phyloP scores from a whole-genome alignment of 371 early-diverging fungal genomes.

The Mortierella sp. region DNA sequence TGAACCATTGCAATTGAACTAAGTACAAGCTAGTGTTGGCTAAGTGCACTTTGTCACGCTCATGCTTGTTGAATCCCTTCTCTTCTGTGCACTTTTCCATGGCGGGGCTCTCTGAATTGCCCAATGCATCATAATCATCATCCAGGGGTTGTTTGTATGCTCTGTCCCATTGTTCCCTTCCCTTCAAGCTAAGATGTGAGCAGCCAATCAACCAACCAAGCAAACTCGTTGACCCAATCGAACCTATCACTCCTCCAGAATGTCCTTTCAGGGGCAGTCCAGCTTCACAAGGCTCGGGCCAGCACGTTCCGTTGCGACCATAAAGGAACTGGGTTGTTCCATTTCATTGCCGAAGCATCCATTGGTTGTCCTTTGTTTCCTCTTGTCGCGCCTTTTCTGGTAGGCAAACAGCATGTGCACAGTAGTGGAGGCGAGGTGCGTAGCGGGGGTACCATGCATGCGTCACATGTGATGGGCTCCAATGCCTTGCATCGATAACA shows the following conservation, averaged over 20 bases:
- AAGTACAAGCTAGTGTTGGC: background rate
- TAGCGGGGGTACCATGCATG: constrained; percentile 6
- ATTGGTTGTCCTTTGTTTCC: background rate
- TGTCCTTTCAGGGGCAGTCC: background rate
- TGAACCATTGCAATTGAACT: background rate
- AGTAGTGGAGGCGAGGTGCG: background rate
- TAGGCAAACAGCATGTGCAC: no score
- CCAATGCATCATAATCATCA: constrained; percentile 2
- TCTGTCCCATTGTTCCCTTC: background rate
- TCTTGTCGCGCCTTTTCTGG: background rate
- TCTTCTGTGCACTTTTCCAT: background rate
- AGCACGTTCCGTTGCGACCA: background rate
- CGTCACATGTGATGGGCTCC: constrained; percentile 13
- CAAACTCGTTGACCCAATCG: background rate
- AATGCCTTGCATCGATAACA: constrained; percentile 1
- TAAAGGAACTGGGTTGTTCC: background rate
- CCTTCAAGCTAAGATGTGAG: background rate
- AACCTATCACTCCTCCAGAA: background rate
- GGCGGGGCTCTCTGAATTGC: constrained; percentile 3
- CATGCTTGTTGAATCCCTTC: background rate
- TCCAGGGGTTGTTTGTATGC: background rate
- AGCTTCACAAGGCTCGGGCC: no score
- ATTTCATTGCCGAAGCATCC: background rate
- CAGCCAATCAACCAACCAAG: background rate
- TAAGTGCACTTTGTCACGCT: background rate